phyloP scores from a whole-genome alignment of 805 yeast species.

The Barnettozyma populi region DNA sequence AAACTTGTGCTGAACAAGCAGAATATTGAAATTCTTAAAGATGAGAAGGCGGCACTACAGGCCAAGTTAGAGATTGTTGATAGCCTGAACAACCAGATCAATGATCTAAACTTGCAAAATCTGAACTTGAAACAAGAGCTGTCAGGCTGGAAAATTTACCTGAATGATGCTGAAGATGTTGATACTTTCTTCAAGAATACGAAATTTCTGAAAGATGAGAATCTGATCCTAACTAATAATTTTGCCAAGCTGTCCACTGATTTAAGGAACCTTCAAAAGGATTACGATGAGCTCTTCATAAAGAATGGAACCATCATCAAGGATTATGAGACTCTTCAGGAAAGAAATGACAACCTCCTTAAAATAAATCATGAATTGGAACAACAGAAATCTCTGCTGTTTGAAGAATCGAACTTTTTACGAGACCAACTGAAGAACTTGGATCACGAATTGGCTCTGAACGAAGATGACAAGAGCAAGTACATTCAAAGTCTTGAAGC shows the following conservation, averaged over 20 bases:
- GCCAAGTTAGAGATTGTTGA: conserved; percentile 36
- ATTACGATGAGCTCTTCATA: conserved; percentile 32
- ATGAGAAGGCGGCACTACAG: conserved; percentile 43
- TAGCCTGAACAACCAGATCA: conserved; percentile 37
- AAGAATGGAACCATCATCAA: conserved; percentile 31
- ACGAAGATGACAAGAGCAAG: conserved; percentile 18
- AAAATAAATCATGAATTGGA: conserved; percentile 40
- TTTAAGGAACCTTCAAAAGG: conserved; percentile 24
- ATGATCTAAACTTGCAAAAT: conserved; percentile 46
- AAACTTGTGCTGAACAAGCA: conserved; percentile 41
- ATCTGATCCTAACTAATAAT: conserved; percentile 30
- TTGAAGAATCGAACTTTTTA: conserved; percentile 53
- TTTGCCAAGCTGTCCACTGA: conserved; percentile 24
- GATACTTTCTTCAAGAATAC: conserved; percentile 36
- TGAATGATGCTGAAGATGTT: conserved; percentile 31
- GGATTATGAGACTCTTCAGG: conserved; percentile 23
- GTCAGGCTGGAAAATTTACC: conserved; percentile 41
- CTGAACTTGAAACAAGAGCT: conserved; percentile 41
- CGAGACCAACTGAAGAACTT: conserved; percentile 49
- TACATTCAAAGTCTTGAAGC: conserved; percentile 23
- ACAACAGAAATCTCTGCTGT: conserved; percentile 46
- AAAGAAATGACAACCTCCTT: conserved; percentile 24
- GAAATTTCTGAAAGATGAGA: conserved; percentile 35
- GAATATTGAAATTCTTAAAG: conserved; percentile 47
- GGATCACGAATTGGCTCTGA: conserved; percentile 29